A percentile compares a stretch with the other conserved stretches of the same genome.
These are phyloP conservation scores for Bryum argenteum DNA, from an alignment of 225 moss, liverwort and hornwort genomes.

Conservation along the genomic window DNA sequence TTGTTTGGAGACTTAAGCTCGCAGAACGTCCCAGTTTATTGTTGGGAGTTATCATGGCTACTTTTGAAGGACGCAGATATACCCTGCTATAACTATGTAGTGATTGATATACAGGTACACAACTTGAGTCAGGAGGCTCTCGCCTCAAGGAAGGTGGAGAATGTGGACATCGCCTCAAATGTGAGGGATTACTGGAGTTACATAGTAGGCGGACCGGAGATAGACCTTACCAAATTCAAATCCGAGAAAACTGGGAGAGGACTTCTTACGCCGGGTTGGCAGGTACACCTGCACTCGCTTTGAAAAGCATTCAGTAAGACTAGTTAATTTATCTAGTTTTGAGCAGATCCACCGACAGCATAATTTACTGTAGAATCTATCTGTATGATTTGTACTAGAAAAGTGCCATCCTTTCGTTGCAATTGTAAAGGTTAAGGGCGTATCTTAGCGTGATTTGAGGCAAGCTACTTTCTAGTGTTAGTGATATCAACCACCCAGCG, in stretches of 20 bases:
- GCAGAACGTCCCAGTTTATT: constrained; percentile 11
- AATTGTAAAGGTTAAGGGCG: constrained; percentile 1
- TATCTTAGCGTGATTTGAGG: background rate
- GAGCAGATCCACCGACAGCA: background rate
- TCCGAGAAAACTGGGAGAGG: constrained; percentile 83
- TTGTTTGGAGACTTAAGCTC: background rate
- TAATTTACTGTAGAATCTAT: background rate
- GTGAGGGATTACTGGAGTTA: constrained; percentile 89
- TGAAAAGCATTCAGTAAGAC: background rate
- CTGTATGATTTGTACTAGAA: background rate
- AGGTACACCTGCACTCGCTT: constrained; percentile 47
- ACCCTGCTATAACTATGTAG: background rate
- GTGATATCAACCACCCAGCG: background rate
- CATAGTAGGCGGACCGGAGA: constrained; percentile 73
- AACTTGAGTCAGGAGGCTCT: constrained; percentile 49
- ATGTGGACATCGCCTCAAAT: constrained; percentile 72
- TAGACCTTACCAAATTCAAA: constrained; percentile 76
- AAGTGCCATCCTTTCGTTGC: background rate
- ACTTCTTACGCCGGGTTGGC: constrained; percentile 73
- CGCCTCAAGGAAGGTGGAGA: constrained; percentile 79
- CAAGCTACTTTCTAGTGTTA: background rate
- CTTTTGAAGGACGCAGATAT: background rate
- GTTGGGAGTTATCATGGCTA: constrained; percentile 3
- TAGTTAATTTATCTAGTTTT: background rate
- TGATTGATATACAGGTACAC: constrained; percentile 43